Evolutionary conservation across 2,329 filamentous ascomycete genomes (phyloP).

Genomic region (Penicillium corylophilum): DNA sequence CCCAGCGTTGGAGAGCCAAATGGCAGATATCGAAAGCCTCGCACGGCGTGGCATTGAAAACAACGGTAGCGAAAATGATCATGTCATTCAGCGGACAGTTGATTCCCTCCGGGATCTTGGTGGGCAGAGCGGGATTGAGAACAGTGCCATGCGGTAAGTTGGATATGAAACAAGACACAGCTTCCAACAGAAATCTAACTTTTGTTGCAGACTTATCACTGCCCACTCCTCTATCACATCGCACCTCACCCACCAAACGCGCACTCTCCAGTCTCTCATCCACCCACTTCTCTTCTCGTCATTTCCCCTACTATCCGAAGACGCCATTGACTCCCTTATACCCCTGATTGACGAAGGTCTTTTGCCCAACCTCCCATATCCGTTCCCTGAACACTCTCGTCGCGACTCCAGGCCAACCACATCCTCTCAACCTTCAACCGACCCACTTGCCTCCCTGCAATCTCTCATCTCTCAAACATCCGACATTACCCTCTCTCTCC

Average conservation of each 20-base stretch:
- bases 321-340: slow-evolving; percentile 57
- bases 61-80: slow-evolving; percentile 52
- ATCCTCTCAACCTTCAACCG: slow-evolving; percentile 31
- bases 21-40: slow-evolving; percentile 57
- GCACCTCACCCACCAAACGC: slow-evolving; percentile 61
- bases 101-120: slow-evolving; percentile 54
- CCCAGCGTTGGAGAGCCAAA: slow-evolving; percentile 53
- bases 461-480: slow-evolving; percentile 68
- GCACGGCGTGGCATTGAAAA: slow-evolving; percentile 54
- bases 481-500: slow-evolving; percentile 75
- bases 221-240: slow-evolving; percentile 59
- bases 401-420: slow-evolving; percentile 30
- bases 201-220: slow-evolving; percentile 52
- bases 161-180: not conserved
- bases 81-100: slow-evolving; percentile 53
- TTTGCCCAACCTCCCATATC: slow-evolving; percentile 51
- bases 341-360: slow-evolving; percentile 57
- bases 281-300: slow-evolving; percentile 60
- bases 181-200: not conserved
- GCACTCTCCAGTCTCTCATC: slow-evolving; percentile 57
- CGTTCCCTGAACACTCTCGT: slow-evolving; percentile 34
- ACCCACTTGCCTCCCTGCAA: slow-evolving; percentile 63
- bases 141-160: slow-evolving; percentile 54
- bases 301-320: slow-evolving; percentile 53
- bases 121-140: slow-evolving; percentile 57